A percentile compares a stretch with the other conserved stretches of the same genome.
Evolutionary conservation across 768 basidiomycete genomes (phyloP).

Genomic region (Russula earlei): DNA sequence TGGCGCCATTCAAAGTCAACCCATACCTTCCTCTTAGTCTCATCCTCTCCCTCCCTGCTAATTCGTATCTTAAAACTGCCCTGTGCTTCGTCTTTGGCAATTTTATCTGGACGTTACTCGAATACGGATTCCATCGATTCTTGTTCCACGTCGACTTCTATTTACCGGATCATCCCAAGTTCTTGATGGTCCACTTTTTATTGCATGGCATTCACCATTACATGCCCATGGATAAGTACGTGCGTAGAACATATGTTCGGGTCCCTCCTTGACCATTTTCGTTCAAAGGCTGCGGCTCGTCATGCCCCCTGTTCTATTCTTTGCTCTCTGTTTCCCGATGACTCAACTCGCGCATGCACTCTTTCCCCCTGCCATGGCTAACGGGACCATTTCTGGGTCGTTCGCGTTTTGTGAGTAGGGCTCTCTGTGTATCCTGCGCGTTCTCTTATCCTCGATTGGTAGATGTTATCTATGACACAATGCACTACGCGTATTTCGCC

Average conservation of each 20-base stretch:
- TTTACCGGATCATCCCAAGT: slow-evolving; percentile 74
- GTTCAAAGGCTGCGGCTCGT: slow-evolving; percentile 70
- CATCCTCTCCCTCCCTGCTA: slow-evolving; percentile 38
- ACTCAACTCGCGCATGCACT: slow-evolving; percentile 72
- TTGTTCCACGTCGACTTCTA: slow-evolving; percentile 88
- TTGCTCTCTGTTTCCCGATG: slow-evolving; percentile 70
- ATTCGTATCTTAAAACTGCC: slow-evolving; percentile 44
- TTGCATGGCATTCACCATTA: slow-evolving; percentile 97
- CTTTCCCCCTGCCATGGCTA: slow-evolving; percentile 79
- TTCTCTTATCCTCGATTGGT: slow-evolving; percentile 3
- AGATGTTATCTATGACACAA: slow-evolving; percentile 82
- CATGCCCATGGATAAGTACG: slow-evolving; percentile 88
- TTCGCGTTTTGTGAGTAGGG: slow-evolving; percentile 57
- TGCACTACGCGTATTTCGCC: slow-evolving; percentile 76
- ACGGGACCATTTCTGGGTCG: slow-evolving; percentile 81
- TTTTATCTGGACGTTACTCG: slow-evolving; percentile 87
- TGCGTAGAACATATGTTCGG: slow-evolving; percentile 3
- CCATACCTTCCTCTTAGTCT: slow-evolving; percentile 46
- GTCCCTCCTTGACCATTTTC: slow-evolving; percentile 1
- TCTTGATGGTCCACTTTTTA: slow-evolving; percentile 82
- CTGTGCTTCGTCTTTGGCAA: slow-evolving; percentile 78
- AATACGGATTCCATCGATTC: slow-evolving; percentile 92
- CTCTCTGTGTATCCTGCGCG: background rate
- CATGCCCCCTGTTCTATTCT: slow-evolving; percentile 90
- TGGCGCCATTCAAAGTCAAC: slow-evolving; percentile 52